Percentiles rank a stretch among this genome's conserved stretches.
These are phyloP conservation scores for Didymellaceae sp. DNA, from an alignment of 2,329 filamentous ascomycete species.

Conservation along the genomic window DNA sequence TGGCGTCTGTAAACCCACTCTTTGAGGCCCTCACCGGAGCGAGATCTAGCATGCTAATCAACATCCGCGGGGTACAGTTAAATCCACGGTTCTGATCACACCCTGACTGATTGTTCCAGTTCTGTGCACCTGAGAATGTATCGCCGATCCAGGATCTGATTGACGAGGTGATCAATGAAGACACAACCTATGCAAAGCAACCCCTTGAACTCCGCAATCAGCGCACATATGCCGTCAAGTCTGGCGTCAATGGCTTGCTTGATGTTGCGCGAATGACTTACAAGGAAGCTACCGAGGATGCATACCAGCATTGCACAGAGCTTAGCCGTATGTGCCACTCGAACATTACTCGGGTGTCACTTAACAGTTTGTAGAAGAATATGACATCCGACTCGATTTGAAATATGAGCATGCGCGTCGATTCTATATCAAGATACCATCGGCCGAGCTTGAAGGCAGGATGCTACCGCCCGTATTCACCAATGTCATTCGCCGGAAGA, in stretches of 20 bases:
- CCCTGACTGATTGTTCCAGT: constrained; percentile 39
- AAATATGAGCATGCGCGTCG: constrained; percentile 79
- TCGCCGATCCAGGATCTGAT: constrained; percentile 70
- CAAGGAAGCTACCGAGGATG: constrained; percentile 83
- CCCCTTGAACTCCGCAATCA: constrained; percentile 90
- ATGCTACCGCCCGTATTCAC: constrained; percentile 73
- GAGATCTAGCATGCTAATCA: constrained; percentile 67
- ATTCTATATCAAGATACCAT: constrained; percentile 76
- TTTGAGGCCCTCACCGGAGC: constrained; percentile 71
- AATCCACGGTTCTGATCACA: constrained; percentile 9
- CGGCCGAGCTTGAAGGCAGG: constrained; percentile 66
- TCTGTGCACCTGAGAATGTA: constrained; percentile 71
- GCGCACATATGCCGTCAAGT: constrained; percentile 86
- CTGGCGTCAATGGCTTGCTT: constrained; percentile 82
- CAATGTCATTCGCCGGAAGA: constrained; percentile 75
- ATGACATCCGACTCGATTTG: constrained; percentile 68
- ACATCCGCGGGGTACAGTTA: constrained; percentile 65
- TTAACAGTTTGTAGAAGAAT: constrained; percentile 46
- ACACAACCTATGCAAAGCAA: constrained; percentile 77
- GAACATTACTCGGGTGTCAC: background rate
- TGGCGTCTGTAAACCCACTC: constrained; percentile 70
- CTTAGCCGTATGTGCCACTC: constrained; percentile 63
- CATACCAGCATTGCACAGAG: constrained; percentile 71
- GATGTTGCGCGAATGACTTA: constrained; percentile 89
- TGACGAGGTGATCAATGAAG: constrained; percentile 74